A percentile compares a stretch with the other conserved stretches of the same genome.
Evolutionary conservation across 2,329 filamentous ascomycete genomes (phyloP).

Genomic region (Colletotrichum shisoi): DNA sequence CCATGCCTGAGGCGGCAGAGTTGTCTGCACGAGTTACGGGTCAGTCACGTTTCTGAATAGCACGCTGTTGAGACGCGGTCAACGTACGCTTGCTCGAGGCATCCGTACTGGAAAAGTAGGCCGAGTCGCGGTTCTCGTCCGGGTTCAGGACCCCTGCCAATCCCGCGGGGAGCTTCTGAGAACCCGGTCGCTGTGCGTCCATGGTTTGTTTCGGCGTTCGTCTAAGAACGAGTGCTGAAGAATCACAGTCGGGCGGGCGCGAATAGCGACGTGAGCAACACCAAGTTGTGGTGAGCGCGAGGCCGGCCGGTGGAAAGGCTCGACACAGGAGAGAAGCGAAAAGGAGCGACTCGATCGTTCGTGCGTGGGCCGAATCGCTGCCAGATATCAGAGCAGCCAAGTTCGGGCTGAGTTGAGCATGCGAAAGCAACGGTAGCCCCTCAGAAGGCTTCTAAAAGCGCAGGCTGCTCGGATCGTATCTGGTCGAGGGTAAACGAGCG

Average conservation of each 20-base stretch:
- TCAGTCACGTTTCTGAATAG: constrained; percentile 31
- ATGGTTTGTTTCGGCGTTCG: constrained; percentile 19
- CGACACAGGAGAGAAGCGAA: not conserved
- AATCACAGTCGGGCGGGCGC: not conserved
- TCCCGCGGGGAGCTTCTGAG: constrained; percentile 58
- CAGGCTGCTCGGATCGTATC: constrained; percentile 4
- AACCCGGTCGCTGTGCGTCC: constrained; percentile 41
- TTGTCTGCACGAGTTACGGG: constrained; percentile 48
- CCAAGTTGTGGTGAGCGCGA: not conserved
- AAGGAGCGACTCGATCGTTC: not conserved
- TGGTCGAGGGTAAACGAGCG: constrained; percentile 16
- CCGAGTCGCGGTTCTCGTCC: constrained; percentile 57
- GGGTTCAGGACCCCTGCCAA: constrained; percentile 62
- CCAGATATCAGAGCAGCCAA: constrained; percentile 27
- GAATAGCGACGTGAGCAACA: not conserved
- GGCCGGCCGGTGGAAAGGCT: not conserved
- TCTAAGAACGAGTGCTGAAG: not conserved
- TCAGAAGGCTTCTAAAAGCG: constrained; percentile 20
- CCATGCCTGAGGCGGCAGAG: constrained; percentile 53
- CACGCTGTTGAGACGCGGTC: constrained; percentile 38
- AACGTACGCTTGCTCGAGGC: constrained; percentile 55
- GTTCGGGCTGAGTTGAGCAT: constrained; percentile 25
- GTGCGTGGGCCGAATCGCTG: not conserved
- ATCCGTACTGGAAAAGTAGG: constrained; percentile 56
- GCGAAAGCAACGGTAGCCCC: constrained; percentile 22